These are phyloP conservation scores for Daldinia loculata DNA, from an alignment of 495 filamentous ascomycete species.

Conservation along the genomic window DNA sequence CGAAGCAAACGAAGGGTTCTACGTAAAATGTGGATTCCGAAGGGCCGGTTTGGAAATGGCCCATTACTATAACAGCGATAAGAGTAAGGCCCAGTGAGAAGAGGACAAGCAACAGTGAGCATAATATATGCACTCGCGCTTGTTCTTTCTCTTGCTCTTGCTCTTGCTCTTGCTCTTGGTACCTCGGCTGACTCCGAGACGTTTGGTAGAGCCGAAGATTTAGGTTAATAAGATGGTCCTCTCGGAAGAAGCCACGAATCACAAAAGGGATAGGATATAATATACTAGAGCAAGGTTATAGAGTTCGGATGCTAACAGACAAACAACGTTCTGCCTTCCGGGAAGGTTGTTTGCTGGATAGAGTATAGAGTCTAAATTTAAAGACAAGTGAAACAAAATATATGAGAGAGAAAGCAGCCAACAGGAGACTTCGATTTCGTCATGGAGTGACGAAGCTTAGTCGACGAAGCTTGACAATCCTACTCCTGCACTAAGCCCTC, in stretches of 20 bases:
- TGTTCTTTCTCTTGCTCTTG: constrained; percentile 6
- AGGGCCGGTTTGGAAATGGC: constrained; percentile 96
- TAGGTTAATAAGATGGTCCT: constrained; percentile 27
- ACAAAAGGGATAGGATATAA: constrained; percentile 25
- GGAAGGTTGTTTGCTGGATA: constrained; percentile 18
- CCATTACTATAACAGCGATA: constrained; percentile 78
- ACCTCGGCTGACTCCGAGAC: constrained; percentile 33
- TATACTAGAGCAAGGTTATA: constrained; percentile 19
- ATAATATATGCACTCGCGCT: constrained; percentile 5
- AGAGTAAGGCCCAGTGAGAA: constrained; percentile 53
- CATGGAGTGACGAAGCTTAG: constrained; percentile 32
- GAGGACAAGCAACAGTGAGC: not conserved
- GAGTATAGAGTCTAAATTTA: constrained; percentile 26
- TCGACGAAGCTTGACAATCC: constrained; percentile 6
- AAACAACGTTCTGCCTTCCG: not conserved
- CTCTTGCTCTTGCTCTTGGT: constrained; percentile 10
- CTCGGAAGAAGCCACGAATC: constrained; percentile 4
- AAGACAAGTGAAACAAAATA: constrained; percentile 34
- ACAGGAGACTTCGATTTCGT: constrained; percentile 27
- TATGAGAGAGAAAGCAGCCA: constrained; percentile 21
- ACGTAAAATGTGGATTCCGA: constrained; percentile 97
- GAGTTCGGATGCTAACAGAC: constrained; percentile 27
- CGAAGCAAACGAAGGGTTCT: constrained; percentile 92
- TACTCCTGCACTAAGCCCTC: constrained; percentile 29
- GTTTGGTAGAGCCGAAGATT: constrained; percentile 33